A percentile compares a stretch with the other conserved stretches of the same genome.
These are phyloP conservation scores for Fusarium sororula DNA, from an alignment of 2,329 filamentous ascomycete genomes.

Conservation along the genomic window DNA sequence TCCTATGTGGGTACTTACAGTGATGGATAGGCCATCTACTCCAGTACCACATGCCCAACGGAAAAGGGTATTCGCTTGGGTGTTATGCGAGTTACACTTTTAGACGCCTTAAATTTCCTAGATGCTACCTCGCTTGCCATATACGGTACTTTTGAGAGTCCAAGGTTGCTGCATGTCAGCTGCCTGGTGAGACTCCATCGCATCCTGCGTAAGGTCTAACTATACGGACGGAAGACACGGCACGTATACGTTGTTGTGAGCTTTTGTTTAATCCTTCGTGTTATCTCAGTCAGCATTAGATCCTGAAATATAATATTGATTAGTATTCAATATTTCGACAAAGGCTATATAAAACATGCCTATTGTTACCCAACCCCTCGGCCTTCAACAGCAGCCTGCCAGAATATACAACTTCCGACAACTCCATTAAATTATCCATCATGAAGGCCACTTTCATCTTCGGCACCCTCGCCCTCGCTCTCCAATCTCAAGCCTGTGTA, in stretches of 20 bases:
- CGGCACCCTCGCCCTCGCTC: neutral
- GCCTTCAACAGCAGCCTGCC: too few species aligned
- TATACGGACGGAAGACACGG: too few species aligned
- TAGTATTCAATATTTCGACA: neutral
- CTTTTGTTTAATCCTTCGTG: neutral
- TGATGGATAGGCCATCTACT: neutral
- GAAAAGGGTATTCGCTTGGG: too few species aligned
- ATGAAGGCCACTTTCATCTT: neutral
- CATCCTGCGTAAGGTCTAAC: too few species aligned
- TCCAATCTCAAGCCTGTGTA: neutral
- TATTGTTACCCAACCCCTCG: too few species aligned
- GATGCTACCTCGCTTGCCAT: too few species aligned
- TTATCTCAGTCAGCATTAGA: neutral
- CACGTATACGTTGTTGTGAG: neutral
- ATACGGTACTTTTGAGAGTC: too few species aligned
- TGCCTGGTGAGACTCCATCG: too few species aligned
- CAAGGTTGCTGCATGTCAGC: too few species aligned
- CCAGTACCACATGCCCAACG: neutral
- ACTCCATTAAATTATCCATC: neutral
- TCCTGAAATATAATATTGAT: neutral
- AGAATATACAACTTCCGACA: neutral
- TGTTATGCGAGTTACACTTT: too few species aligned
- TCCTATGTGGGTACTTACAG: neutral
- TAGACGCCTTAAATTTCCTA: too few species aligned
- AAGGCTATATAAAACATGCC: neutral